Evolutionary conservation across 1,139 yeast species (phyloP).

Genomic region (Geotrichum candidum): DNA sequence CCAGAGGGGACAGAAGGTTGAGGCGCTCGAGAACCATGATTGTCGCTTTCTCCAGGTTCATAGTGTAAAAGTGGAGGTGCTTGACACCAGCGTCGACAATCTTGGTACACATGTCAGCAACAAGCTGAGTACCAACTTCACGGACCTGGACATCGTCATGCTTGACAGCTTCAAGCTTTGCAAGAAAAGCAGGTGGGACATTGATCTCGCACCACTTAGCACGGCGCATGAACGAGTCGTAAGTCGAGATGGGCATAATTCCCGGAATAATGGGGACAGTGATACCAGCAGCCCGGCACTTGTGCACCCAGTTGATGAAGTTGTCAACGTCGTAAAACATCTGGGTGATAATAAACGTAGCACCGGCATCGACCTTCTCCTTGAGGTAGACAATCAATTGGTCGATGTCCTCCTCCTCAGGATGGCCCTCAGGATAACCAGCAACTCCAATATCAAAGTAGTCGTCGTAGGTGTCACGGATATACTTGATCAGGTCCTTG

Average conservation of each 20-base stretch:
- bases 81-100: slow-evolving; percentile 70
- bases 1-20: slow-evolving; percentile 41
- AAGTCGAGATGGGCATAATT: slow-evolving; percentile 95
- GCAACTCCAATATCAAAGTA: slow-evolving; percentile 87
- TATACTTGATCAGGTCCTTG: slow-evolving; percentile 73
- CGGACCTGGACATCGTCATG: slow-evolving; percentile 88
- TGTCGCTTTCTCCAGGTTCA: slow-evolving; percentile 90
- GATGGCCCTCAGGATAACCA: slow-evolving; percentile 97
- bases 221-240: slow-evolving; percentile 84
- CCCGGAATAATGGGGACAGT: slow-evolving; percentile 91
- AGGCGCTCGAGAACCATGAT: slow-evolving; percentile 79
- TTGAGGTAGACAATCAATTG: slow-evolving; percentile 60
- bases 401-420: slow-evolving; percentile 66
- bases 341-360: slow-evolving; percentile 88
- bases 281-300: slow-evolving; percentile 69
- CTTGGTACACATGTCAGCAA: slow-evolving; percentile 76
- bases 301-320: slow-evolving; percentile 74
- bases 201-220: slow-evolving; percentile 89
- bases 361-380: slow-evolving; percentile 89
- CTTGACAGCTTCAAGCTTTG: slow-evolving; percentile 70
- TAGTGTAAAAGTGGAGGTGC: slow-evolving; percentile 91
- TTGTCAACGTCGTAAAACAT: slow-evolving; percentile 75
- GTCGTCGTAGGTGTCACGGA: slow-evolving; percentile 61
- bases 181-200: slow-evolving; percentile 69
- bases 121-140: slow-evolving; percentile 75